These are phyloP conservation scores for Megacollybia marginata DNA, from an alignment of 768 basidiomycete species.

Conservation along the genomic window DNA sequence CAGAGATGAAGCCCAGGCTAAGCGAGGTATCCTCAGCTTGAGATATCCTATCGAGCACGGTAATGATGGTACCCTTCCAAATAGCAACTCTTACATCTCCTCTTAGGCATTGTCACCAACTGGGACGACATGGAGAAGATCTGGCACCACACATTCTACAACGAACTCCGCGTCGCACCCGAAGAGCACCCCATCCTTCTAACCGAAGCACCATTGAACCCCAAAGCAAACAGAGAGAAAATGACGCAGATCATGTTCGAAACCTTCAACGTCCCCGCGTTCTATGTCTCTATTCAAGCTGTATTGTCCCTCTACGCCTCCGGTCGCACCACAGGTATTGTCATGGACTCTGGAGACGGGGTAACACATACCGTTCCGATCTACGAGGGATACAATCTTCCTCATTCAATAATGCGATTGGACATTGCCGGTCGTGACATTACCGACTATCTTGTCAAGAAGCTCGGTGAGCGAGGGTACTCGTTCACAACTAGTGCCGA, in stretches of 20 bases:
- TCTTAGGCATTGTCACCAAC: constrained; percentile 24
- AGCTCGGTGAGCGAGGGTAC: constrained; percentile 62
- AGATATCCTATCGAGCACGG: constrained; percentile 95
- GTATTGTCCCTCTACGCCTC: constrained; percentile 77
- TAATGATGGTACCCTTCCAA: constrained; percentile 2
- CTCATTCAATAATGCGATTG: constrained; percentile 88
- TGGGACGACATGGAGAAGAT: constrained; percentile 81
- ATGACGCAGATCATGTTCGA: constrained; percentile 73
- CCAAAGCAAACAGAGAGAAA: constrained; percentile 62
- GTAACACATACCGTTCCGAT: constrained; percentile 57
- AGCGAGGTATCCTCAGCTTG: constrained; percentile 89
- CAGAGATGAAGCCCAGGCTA: constrained; percentile 84
- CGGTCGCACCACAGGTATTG: constrained; percentile 91
- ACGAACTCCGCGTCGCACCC: constrained; percentile 66
- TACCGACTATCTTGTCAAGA: constrained; percentile 66
- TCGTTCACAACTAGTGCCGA: constrained; percentile 67
- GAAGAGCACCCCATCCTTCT: constrained; percentile 46
- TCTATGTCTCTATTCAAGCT: constrained; percentile 71
- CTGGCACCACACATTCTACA: constrained; percentile 75
- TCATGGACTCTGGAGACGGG: constrained; percentile 16
- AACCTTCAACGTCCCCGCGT: constrained; percentile 66
- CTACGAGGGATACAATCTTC: constrained; percentile 89
- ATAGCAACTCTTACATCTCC: background rate
- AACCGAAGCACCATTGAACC: constrained; percentile 63
- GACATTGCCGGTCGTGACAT: constrained; percentile 92